Conservation (phyloP, 768 basidiomycete genomes). For the Russula vinacea region DNA sequence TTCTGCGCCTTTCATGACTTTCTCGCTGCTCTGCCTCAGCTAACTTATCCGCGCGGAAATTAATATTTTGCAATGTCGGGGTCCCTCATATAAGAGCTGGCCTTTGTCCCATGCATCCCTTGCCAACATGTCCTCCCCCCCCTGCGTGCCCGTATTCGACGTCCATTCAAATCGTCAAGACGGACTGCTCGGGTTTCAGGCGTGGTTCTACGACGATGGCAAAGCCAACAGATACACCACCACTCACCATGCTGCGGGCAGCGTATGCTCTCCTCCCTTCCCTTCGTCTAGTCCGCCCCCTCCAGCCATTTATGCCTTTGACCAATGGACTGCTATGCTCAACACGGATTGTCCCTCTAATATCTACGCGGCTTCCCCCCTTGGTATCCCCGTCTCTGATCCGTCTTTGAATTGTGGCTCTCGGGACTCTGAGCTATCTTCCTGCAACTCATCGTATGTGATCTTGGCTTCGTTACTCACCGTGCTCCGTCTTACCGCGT, state of each 20-base stretch:
- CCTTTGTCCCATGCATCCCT: constrained; percentile 4
- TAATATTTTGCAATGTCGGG: not conserved
- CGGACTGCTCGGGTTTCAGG: not conserved
- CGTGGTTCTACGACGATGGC: not conserved
- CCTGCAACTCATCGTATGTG: constrained; percentile 8
- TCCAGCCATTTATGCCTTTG: not conserved
- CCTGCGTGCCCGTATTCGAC: constrained; percentile 4
- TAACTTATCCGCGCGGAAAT: constrained; percentile 5
- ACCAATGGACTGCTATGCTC: constrained; percentile 9
- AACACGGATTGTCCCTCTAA: not conserved
- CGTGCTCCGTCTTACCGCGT: not conserved
- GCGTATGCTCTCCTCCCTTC: constrained; percentile 7
- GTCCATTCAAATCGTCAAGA: not conserved
- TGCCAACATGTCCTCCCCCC: constrained; percentile 1
- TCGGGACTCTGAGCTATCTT: constrained; percentile 1
- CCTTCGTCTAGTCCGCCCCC: constrained; percentile 3
- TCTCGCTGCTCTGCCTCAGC: not conserved
- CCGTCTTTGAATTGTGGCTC: not conserved
- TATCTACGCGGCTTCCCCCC: not conserved
- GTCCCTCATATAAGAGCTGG: constrained; percentile 3
- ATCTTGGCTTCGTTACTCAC: not conserved
- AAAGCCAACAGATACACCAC: not conserved
- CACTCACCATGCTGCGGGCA: constrained; percentile 19
- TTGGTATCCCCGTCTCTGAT: not conserved
- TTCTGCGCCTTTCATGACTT: constrained; percentile 10